Percentiles rank a stretch among this genome's conserved stretches.
These are phyloP conservation scores for Coprinopsis sp. DNA, from an alignment of 768 basidiomycete genomes.

Conservation along the genomic window DNA sequence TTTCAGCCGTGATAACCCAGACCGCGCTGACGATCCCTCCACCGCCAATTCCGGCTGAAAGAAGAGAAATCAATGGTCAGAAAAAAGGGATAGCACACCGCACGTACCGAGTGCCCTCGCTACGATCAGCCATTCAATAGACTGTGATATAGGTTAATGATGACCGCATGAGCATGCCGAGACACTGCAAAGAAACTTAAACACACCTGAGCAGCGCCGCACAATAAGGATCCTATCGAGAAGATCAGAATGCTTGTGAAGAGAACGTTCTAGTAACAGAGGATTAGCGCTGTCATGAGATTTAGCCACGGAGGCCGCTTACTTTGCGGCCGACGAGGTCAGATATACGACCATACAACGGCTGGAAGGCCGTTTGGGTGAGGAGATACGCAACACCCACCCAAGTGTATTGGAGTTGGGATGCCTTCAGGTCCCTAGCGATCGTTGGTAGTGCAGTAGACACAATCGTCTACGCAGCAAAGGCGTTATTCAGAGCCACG, in stretches of 20 bases:
- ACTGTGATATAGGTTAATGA: slow-evolving; percentile 29
- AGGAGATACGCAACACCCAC: slow-evolving; percentile 82
- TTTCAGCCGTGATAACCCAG: slow-evolving; percentile 83
- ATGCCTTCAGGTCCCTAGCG: slow-evolving; percentile 59
- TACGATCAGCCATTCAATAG: slow-evolving; percentile 59
- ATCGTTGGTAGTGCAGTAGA: slow-evolving; percentile 85
- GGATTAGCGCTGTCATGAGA: not conserved
- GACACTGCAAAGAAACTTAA: slow-evolving; percentile 11
- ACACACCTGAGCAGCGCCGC: slow-evolving; percentile 67
- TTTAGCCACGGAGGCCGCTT: slow-evolving; percentile 10
- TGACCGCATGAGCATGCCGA: slow-evolving; percentile 14
- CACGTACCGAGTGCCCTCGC: slow-evolving; percentile 47
- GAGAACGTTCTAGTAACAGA: slow-evolving; percentile 58
- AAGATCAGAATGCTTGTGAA: slow-evolving; percentile 74
- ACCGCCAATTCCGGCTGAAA: slow-evolving; percentile 70
- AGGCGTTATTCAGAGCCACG: not conserved
- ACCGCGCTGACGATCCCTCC: slow-evolving; percentile 84
- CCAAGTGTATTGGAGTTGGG: slow-evolving; percentile 77
- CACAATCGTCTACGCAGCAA: slow-evolving; percentile 52
- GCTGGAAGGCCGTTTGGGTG: slow-evolving; percentile 82
- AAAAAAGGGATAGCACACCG: not conserved
- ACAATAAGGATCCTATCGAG: slow-evolving; percentile 72
- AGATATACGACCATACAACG: slow-evolving; percentile 75
- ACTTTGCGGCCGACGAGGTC: slow-evolving; percentile 81
- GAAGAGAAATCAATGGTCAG: not conserved